Evolutionary conservation across 495 filamentous ascomycete genomes (phyloP).

Genomic region (Neurospora intermedia): DNA sequence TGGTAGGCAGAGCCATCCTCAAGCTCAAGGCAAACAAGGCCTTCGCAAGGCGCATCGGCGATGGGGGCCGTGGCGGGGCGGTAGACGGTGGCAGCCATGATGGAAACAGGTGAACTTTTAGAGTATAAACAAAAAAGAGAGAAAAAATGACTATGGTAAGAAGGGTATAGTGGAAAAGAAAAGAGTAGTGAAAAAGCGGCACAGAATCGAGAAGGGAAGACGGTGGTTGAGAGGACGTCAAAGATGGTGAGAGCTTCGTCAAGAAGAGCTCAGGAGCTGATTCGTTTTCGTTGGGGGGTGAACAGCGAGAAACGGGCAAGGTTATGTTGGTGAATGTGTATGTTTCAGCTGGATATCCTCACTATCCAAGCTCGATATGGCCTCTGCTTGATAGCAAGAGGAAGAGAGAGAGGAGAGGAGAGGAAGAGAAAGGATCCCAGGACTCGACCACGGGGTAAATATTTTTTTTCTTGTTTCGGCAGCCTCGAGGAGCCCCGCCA

Average conservation of each 20-base stretch:
- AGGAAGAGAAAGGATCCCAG: not conserved
- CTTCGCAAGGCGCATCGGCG: constrained; percentile 37
- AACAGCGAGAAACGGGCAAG: not conserved
- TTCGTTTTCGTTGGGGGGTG: not conserved
- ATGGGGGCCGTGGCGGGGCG: constrained; percentile 46
- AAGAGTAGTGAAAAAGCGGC: not conserved
- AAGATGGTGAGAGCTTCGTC: constrained; percentile 4
- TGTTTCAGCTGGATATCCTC: not conserved
- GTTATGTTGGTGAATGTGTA: not conserved
- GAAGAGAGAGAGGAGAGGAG: not conserved
- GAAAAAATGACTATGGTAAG: not conserved
- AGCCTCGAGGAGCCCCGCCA: not conserved
- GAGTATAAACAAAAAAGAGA: not conserved
- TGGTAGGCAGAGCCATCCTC: constrained; percentile 81
- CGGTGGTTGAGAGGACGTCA: constrained; percentile 1
- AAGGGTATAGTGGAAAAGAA: not conserved
- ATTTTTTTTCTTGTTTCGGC: not conserved
- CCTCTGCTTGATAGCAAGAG: constrained; percentile 1
- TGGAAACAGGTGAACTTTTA: constrained; percentile 5
- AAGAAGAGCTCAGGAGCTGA: not conserved
- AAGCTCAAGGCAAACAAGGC: constrained; percentile 71
- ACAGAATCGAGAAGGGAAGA: constrained; percentile 1
- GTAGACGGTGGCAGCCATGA: constrained; percentile 35
- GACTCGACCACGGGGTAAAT: not conserved
- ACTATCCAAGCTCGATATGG: not conserved